Conservation (phyloP, 1,284 basidiomycete species). For the Ceratobasidium theobromae region DNA sequence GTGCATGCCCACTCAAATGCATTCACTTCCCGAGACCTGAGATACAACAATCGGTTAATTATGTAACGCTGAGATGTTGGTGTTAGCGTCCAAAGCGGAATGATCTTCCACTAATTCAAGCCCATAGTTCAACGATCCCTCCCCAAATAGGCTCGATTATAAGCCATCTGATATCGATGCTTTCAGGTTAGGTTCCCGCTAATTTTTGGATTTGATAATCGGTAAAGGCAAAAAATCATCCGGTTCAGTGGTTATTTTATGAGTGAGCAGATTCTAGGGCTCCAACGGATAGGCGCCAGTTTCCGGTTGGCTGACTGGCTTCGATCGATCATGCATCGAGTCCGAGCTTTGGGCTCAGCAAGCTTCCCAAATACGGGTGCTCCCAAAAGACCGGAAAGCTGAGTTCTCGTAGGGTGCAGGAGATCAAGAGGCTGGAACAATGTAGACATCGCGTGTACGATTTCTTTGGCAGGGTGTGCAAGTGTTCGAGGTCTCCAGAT, state of each 20-base stretch:
- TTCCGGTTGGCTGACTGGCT: slow-evolving; percentile 1
- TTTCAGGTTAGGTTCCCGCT: too few species aligned
- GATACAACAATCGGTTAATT: not conserved
- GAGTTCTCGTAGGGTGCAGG: slow-evolving; percentile 1
- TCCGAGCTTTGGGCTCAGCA: slow-evolving; percentile 22
- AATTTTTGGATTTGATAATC: too few species aligned
- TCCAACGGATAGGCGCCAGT: not conserved
- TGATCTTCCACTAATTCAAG: too few species aligned
- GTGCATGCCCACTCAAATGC: too few species aligned
- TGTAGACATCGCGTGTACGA: slow-evolving; percentile 1
- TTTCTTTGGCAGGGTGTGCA: not conserved
- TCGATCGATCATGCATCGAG: not conserved
- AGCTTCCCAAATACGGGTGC: slow-evolving; percentile 10
- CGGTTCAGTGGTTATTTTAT: too few species aligned
- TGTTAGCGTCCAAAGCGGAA: too few species aligned
- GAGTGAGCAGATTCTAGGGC: too few species aligned
- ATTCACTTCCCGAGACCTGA: too few species aligned
- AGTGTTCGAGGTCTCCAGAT: not conserved
- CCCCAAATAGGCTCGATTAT: too few species aligned
- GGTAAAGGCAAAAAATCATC: too few species aligned
- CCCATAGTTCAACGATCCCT: too few species aligned
- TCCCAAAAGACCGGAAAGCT: slow-evolving; percentile 6
- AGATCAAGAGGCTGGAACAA: slow-evolving; percentile 27
- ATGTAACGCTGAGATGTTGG: not conserved
- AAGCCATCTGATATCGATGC: too few species aligned